Conservation (phyloP, 441 rosid species). For the Jatropha podagrica region DNA sequence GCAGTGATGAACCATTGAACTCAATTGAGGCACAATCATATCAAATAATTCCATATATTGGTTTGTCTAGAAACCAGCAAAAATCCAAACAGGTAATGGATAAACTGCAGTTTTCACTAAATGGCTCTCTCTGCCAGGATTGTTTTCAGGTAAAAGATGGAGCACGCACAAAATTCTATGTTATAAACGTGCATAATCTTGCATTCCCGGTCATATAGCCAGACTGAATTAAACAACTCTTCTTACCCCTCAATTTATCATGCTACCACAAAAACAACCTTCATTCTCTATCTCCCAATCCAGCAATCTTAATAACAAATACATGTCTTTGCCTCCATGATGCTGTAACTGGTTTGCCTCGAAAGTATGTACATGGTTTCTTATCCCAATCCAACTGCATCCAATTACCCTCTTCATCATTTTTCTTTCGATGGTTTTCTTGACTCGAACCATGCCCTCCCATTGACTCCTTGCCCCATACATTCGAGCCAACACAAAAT, state of each 20-base stretch:
- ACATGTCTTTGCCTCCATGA: slow-evolving; percentile 49
- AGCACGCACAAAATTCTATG: not conserved
- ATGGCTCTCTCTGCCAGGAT: not conserved
- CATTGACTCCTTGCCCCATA: slow-evolving; percentile 60
- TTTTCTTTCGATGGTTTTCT: slow-evolving; percentile 41
- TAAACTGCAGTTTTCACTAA: not conserved
- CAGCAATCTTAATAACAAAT: slow-evolving; percentile 38
- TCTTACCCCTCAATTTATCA: not conserved
- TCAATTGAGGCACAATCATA: too few species aligned
- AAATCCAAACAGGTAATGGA: too few species aligned
- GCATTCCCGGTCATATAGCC: not conserved
- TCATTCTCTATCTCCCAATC: slow-evolving; percentile 39
- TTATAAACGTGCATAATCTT: not conserved
- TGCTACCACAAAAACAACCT: not conserved
- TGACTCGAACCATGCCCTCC: slow-evolving; percentile 58
- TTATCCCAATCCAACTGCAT: slow-evolving; percentile 59
- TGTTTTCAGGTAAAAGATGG: not conserved
- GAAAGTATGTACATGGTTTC: slow-evolving; percentile 40
- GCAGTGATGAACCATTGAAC: too few species aligned
- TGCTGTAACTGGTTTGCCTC: slow-evolving; percentile 46
- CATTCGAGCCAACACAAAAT: slow-evolving; percentile 42
- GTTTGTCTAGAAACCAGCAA: not conserved
- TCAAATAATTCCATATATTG: not conserved
- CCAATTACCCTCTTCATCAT: slow-evolving; percentile 36
- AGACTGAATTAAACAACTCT: not conserved